phyloP scores from a whole-genome alignment of 352 stramenopile genomes.

The Globisporangium alternatum region DNA sequence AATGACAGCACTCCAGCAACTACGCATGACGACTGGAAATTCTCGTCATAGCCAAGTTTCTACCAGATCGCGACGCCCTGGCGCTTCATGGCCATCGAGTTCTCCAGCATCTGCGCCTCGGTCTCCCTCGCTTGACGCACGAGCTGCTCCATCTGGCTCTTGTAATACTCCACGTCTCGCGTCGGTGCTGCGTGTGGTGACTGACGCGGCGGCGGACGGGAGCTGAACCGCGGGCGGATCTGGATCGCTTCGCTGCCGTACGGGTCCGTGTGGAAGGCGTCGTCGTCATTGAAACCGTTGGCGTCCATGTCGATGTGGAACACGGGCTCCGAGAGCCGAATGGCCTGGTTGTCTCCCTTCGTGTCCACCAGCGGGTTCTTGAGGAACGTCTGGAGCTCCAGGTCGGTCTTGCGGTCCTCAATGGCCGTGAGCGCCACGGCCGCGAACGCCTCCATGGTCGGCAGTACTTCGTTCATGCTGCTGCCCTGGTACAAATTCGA shows the following conservation, averaged over 20 bases:
- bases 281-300: slow-evolving; percentile 25
- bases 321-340: slow-evolving; percentile 36
- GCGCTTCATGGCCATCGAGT: slow-evolving; percentile 46
- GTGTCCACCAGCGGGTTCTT: slow-evolving; percentile 38
- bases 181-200: slow-evolving; percentile 1
- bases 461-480: slow-evolving; percentile 40
- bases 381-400: slow-evolving; percentile 55
- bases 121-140: slow-evolving; percentile 67
- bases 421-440: slow-evolving; percentile 34
- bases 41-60: not conserved
- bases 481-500: slow-evolving; percentile 27
- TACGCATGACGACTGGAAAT: not conserved
- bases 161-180: slow-evolving; percentile 41
- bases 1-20: not conserved
- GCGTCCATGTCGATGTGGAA: slow-evolving; percentile 29
- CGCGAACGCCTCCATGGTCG: slow-evolving; percentile 35
- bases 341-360: slow-evolving; percentile 24
- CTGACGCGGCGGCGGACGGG: slow-evolving; percentile 3
- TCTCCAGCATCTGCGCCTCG: slow-evolving; percentile 65
- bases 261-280: slow-evolving; percentile 8
- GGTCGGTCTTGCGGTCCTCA: slow-evolving; percentile 40
- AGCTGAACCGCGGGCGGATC: slow-evolving; percentile 10
- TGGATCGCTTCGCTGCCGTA: slow-evolving; percentile 6
- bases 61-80: slow-evolving; percentile 36
- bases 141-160: slow-evolving; percentile 65